These are phyloP conservation scores for Dichomitus squalens DNA, from an alignment of 1,284 basidiomycete species.

Conservation along the genomic window DNA sequence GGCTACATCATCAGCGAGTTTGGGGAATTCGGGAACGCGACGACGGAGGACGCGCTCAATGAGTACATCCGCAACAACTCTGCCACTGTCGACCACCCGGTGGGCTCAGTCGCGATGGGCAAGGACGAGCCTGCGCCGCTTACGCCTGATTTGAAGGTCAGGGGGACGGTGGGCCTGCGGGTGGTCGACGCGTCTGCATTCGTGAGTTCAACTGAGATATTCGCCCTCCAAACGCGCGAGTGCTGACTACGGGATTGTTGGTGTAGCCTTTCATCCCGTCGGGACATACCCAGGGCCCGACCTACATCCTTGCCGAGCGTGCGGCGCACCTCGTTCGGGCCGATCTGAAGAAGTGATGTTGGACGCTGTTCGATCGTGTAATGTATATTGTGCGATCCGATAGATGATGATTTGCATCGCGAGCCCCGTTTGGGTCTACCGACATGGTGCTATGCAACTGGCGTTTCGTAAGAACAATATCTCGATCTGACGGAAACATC, in stretches of 20 bases:
- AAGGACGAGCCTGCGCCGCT: slow-evolving; percentile 22
- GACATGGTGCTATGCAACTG: no score
- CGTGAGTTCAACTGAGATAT: slow-evolving; percentile 8
- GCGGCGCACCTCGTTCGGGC: slow-evolving; percentile 10
- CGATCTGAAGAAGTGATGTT: neutral
- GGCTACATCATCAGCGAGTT: slow-evolving; percentile 9
- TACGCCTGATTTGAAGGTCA: slow-evolving; percentile 32
- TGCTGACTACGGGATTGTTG: neutral
- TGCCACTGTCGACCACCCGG: slow-evolving; percentile 11
- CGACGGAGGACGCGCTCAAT: slow-evolving; percentile 14
- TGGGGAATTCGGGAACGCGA: slow-evolving; percentile 2
- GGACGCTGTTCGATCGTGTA: no score
- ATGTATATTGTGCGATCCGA: no score
- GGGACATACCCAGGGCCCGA: slow-evolving; percentile 9
- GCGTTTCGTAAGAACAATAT: no score
- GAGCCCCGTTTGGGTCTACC: no score
- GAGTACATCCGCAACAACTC: slow-evolving; percentile 6
- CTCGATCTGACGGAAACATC: no score
- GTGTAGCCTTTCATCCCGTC: slow-evolving; percentile 14
- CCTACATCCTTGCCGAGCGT: slow-evolving; percentile 14
- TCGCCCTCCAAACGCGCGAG: no score
- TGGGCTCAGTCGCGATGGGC: slow-evolving; percentile 17
- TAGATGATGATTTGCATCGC: no score
- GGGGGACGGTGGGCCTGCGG: slow-evolving; percentile 28
- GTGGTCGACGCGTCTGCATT: slow-evolving; percentile 26